Conservation (phyloP, 1,284 basidiomycete genomes). For the Singerocomus inundabilis region DNA sequence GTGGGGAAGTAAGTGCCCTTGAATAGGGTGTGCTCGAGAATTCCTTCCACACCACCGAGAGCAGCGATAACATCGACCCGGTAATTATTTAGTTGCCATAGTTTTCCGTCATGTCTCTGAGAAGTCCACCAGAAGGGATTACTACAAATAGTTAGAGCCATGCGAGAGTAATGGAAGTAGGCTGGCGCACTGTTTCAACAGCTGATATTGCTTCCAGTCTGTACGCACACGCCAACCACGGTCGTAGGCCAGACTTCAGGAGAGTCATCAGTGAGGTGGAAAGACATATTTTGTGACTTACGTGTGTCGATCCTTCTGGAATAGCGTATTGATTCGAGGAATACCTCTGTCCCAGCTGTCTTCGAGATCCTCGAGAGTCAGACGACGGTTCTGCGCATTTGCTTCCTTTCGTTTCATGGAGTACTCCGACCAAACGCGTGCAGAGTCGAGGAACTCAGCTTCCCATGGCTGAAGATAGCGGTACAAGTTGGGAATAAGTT, state of each 20-base stretch:
- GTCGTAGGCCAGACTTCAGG: conserved; percentile 88
- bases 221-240: conserved; percentile 96
- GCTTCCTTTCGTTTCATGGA: conserved; percentile 99
- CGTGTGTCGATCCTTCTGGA: conserved; percentile 98
- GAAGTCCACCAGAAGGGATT: conserved; percentile 99
- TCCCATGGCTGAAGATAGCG: conserved; percentile 99
- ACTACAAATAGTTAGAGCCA: conserved; percentile 37
- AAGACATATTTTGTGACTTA: conserved; percentile 43
- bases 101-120: conserved; percentile 95
- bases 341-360: conserved; percentile 99
- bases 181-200: conserved; percentile 75
- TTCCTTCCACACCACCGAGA: conserved; percentile 95
- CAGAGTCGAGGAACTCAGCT: conserved; percentile 97
- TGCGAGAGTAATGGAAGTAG: neutral
- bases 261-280: conserved; percentile 44
- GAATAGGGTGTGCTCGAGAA: conserved; percentile 96
- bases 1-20: conserved; percentile 96
- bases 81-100: conserved; percentile 98
- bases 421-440: conserved; percentile 99
- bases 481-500: conserved; percentile 96
- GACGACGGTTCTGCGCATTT: conserved; percentile 92
- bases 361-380: conserved; percentile 96
- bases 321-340: conserved; percentile 94
- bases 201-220: conserved; percentile 97
- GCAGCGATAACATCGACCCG: conserved; percentile 99